Evolutionary conservation across 345 rosid genomes (phyloP).

Genomic region (Psidium friedrichsthalianum): DNA sequence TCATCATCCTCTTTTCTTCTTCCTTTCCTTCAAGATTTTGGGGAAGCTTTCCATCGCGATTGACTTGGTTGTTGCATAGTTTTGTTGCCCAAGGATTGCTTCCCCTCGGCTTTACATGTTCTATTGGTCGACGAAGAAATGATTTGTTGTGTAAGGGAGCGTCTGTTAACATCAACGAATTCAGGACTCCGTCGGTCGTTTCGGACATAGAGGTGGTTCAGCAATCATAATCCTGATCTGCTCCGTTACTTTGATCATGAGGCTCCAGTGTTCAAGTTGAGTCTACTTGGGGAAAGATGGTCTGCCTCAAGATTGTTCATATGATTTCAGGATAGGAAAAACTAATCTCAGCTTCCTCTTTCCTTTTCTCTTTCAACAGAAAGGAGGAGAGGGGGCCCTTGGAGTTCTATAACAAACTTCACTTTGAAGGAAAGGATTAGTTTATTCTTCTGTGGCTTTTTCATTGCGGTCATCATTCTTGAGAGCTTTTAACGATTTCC

Average conservation of each 20-base stretch:
- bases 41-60: not conserved
- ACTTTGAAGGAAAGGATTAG: not conserved
- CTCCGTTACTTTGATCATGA: constrained; percentile 15
- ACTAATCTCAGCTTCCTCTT: not conserved
- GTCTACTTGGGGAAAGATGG: not conserved
- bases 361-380: not conserved
- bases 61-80: not conserved
- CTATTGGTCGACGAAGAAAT: not conserved
- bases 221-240: constrained; percentile 10
- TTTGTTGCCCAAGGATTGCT: not conserved
- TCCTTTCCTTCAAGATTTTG: not conserved
- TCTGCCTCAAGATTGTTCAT: not conserved
- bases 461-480: not conserved
- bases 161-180: not conserved
- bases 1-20: constrained; percentile 1
- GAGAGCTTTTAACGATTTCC: not conserved
- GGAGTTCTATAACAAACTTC: not conserved
- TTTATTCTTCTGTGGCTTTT: not conserved
- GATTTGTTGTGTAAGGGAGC: not conserved
- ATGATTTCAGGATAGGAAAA: not conserved
- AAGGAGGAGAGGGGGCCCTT: not conserved
- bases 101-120: not conserved
- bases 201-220: not conserved
- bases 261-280: not conserved
- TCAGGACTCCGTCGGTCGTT: not conserved